These are phyloP conservation scores for Zopfia rhizophila DNA, from an alignment of 2,329 filamentous ascomycete species.

Conservation along the genomic window DNA sequence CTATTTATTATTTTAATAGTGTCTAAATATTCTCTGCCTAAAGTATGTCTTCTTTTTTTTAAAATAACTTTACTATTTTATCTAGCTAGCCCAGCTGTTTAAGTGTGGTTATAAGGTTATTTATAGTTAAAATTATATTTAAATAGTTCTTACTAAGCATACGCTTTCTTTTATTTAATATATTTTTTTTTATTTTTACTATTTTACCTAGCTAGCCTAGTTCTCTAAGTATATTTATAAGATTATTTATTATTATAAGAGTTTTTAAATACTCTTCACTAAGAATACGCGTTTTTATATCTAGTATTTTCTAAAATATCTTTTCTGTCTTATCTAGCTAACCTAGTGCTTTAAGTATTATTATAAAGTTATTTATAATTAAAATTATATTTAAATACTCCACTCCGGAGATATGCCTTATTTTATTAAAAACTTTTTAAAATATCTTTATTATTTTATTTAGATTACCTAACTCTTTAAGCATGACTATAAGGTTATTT, in stretches of 20 bases:
- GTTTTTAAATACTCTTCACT: slow-evolving; percentile 21
- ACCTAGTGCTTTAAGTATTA: background rate
- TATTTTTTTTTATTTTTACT: too few species aligned
- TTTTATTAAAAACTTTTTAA: too few species aligned
- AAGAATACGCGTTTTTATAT: slow-evolving; percentile 11
- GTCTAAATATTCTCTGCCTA: slow-evolving; percentile 18
- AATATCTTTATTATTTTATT: too few species aligned
- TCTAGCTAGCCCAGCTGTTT: too few species aligned
- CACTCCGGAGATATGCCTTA: too few species aligned
- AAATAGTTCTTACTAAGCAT: too few species aligned
- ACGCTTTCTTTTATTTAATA: too few species aligned
- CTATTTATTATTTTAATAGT: slow-evolving; percentile 18
- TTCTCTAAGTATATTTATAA: slow-evolving; percentile 11
- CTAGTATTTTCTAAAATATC: slow-evolving; percentile 5
- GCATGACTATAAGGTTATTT: too few species aligned
- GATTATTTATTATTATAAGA: slow-evolving; percentile 14
- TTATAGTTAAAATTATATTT: too few species aligned
- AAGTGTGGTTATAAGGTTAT: too few species aligned
- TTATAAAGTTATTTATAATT: slow-evolving; percentile 8
- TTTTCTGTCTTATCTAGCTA: background rate
- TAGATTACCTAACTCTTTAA: too few species aligned
- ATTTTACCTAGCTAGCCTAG: slow-evolving; percentile 12
- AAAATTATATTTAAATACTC: slow-evolving; percentile 3
- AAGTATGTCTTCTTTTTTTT: slow-evolving; percentile 10
- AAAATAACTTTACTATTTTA: too few species aligned